A percentile compares a stretch with the other conserved stretches of the same genome.
Evolutionary conservation across 2,329 filamentous ascomycete species (phyloP).

Genomic region (Cercospora beticola): DNA sequence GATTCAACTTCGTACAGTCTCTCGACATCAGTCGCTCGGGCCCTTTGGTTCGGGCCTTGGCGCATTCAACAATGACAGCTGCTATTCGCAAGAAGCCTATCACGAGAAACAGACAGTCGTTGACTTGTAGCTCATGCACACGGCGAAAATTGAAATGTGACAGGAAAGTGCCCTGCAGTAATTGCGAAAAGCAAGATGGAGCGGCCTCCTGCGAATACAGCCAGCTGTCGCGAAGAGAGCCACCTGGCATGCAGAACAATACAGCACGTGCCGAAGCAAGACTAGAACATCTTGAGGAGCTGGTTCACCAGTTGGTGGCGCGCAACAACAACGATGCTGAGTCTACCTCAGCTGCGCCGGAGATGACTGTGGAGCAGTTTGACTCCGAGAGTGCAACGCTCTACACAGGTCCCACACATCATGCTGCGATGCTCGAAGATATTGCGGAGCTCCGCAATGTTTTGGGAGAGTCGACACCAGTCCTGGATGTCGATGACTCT

Average conservation of each 20-base stretch:
- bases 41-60: not conserved
- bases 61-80: not conserved
- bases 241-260: not conserved
- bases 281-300: constrained; percentile 16
- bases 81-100: constrained; percentile 16
- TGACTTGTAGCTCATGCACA: constrained; percentile 14
- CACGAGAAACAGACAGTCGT: constrained; percentile 16
- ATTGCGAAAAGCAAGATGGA: constrained; percentile 13
- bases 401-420: constrained; percentile 21
- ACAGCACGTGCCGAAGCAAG: constrained; percentile 13
- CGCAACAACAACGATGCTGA: not conserved
- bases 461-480: constrained; percentile 6
- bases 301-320: constrained; percentile 13
- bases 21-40: not conserved
- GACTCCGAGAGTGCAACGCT: not conserved
- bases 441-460: constrained; percentile 20
- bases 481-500: constrained; percentile 1
- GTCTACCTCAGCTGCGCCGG: not conserved
- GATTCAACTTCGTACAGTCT: not conserved
- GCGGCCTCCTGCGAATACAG: constrained; percentile 9
- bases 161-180: constrained; percentile 9
- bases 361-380: not conserved
- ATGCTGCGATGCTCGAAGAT: constrained; percentile 23
- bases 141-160: constrained; percentile 20
- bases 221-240: constrained; percentile 6